A percentile compares a stretch with the other conserved stretches of the same genome.
These are phyloP conservation scores for Kwoniella sp. DNA, from an alignment of 768 basidiomycete species.

Conservation along the genomic window DNA sequence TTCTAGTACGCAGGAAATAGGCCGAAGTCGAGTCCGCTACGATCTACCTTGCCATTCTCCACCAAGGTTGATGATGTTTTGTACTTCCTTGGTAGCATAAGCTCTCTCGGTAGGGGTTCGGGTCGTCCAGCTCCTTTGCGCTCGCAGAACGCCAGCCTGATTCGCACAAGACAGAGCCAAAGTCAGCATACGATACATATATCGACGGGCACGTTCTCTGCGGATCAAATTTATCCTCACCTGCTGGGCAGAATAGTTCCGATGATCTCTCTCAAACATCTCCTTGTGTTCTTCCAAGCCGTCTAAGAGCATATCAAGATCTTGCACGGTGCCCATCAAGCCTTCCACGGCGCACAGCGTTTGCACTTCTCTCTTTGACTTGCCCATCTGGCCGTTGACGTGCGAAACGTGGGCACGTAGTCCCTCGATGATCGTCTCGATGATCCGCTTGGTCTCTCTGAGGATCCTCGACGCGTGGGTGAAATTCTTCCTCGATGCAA, in stretches of 20 bases:
- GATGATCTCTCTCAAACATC: conserved; percentile 86
- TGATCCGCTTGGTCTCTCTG: conserved; percentile 73
- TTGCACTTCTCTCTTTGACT: conserved; percentile 77
- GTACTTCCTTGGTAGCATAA: conserved; percentile 82
- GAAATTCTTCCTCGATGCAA: conserved; percentile 88
- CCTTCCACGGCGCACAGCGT: conserved; percentile 74
- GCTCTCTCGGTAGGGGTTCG: conserved; percentile 85
- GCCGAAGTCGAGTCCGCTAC: no score
- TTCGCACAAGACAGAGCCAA: conserved; percentile 30
- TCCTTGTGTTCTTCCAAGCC: conserved; percentile 89
- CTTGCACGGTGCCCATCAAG: conserved; percentile 80
- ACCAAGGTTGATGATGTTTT: conserved; percentile 35
- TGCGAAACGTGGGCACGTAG: conserved; percentile 58
- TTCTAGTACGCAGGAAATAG: no score
- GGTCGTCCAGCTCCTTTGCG: conserved; percentile 94
- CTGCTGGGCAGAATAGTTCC: conserved; percentile 97
- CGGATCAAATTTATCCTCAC: conserved; percentile 57
- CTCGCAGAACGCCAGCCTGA: conserved; percentile 91
- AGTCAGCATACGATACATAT: not conserved
- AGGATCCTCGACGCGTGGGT: conserved; percentile 87
- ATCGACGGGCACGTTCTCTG: not conserved
- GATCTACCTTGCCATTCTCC: conserved; percentile 37
- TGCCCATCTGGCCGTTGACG: conserved; percentile 56
- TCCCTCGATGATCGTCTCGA: conserved; percentile 81
- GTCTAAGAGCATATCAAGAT: conserved; percentile 82